These are phyloP conservation scores for Symbiodinium natans DNA, from an alignment of 73 alveolate species.

Conservation along the genomic window DNA sequence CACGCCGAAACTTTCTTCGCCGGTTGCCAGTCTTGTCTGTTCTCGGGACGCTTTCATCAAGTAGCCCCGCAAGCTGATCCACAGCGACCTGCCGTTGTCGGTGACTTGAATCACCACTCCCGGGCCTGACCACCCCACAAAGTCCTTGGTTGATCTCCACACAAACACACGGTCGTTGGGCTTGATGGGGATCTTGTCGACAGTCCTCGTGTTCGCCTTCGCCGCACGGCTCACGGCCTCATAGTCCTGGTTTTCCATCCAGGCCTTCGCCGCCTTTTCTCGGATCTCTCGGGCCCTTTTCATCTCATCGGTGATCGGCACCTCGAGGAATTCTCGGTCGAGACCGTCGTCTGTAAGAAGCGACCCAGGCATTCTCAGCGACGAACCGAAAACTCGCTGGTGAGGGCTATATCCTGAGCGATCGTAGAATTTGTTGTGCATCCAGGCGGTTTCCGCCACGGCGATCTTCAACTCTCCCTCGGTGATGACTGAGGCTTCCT, in stretches of 20 bases:
- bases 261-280: neutral
- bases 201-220: neutral
- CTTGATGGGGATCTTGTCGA: neutral
- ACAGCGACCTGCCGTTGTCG: neutral
- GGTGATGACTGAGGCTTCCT: neutral
- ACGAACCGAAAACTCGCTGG: slow-evolving; percentile 18
- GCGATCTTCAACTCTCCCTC: neutral
- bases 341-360: slow-evolving; percentile 14
- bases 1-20: neutral
- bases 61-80: slow-evolving; percentile 32
- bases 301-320: neutral
- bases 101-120: neutral
- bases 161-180: neutral
- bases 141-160: neutral
- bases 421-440: slow-evolving; percentile 17
- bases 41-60: neutral
- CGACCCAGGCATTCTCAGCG: neutral
- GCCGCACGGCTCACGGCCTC: neutral
- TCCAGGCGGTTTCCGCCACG: neutral
- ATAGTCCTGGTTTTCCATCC: neutral
- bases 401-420: slow-evolving; percentile 19
- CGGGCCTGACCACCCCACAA: slow-evolving; percentile 18
- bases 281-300: neutral
- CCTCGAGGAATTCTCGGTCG: neutral
- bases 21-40: neutral